phyloP scores from a whole-genome alignment of 345 rosid species.

The Populus ilicifolia region DNA sequence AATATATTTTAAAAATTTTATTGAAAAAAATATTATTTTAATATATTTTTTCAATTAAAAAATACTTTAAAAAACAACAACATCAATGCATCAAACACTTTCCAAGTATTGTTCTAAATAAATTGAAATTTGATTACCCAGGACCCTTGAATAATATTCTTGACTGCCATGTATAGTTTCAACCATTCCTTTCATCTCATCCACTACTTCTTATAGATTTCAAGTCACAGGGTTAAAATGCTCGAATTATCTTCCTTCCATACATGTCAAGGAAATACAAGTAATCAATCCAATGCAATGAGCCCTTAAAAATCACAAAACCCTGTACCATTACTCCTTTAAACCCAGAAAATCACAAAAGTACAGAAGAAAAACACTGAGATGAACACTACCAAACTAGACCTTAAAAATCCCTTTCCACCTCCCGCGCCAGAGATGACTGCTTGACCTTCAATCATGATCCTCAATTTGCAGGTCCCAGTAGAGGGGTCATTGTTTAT shows the following conservation, averaged over 20 bases:
- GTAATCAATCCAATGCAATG: background rate
- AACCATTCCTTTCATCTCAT: background rate
- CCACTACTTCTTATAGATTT: background rate
- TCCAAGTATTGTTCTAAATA: no score
- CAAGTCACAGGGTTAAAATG: background rate
- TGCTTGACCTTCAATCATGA: conserved; percentile 39
- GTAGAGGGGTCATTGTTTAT: conserved; percentile 43
- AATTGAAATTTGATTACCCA: no score
- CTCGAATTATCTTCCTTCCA: background rate
- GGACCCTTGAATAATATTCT: no score
- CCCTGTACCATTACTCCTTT: no score
- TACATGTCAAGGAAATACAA: background rate
- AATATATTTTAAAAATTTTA: no score
- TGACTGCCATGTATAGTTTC: no score
- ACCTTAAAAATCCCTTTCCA: conserved; percentile 3
- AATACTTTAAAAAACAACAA: no score
- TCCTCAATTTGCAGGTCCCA: conserved; percentile 50
- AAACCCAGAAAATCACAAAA: conserved; percentile 25
- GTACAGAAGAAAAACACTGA: conserved; percentile 21
- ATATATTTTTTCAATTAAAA: no score
- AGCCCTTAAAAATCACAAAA: conserved; percentile 26
- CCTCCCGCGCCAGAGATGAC: background rate
- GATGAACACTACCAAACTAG: conserved; percentile 10
- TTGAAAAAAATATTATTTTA: no score
- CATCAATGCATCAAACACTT: no score